Percentiles rank a stretch among this genome's conserved stretches.
phyloP scores from a whole-genome alignment of 164 flowering plant genomes.

The Akebia trifoliata region DNA sequence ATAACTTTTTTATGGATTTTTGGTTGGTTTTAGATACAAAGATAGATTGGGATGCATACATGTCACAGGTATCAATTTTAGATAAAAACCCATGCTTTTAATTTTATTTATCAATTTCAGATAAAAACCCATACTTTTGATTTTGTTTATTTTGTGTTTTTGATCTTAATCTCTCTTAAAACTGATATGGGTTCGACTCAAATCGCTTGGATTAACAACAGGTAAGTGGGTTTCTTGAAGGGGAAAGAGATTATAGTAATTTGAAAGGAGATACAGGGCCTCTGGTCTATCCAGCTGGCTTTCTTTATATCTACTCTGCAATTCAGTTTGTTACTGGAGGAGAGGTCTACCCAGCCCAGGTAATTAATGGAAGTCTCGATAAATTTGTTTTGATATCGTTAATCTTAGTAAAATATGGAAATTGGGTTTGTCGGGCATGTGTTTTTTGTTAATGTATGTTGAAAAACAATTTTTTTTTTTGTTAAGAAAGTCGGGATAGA shows the following conservation, averaged over 20 bases:
- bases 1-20: slow-evolving; percentile 7
- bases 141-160: not conserved
- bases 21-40: slow-evolving; percentile 67
- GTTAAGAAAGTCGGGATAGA: too few species aligned
- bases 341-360: slow-evolving; percentile 85
- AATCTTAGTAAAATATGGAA: too few species aligned
- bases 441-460: too few species aligned
- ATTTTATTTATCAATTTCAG: slow-evolving; percentile 11
- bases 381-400: not conserved
- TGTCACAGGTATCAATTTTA: slow-evolving; percentile 66
- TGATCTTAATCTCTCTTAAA: not conserved
- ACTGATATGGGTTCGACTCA: slow-evolving; percentile 2
- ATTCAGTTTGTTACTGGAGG: slow-evolving; percentile 79
- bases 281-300: slow-evolving; percentile 94
- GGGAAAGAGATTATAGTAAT: slow-evolving; percentile 81
- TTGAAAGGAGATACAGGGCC: slow-evolving; percentile 96
- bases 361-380: slow-evolving; percentile 13
- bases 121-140: not conserved
- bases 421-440: too few species aligned
- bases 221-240: slow-evolving; percentile 87
- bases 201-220: slow-evolving; percentile 16
- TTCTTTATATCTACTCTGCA: slow-evolving; percentile 80
- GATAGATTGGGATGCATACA: slow-evolving; percentile 99
- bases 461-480: too few species aligned
- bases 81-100: not conserved